Evolutionary conservation across 2,329 filamentous ascomycete species (phyloP).

Genomic region (Fusarium sarcochroum): DNA sequence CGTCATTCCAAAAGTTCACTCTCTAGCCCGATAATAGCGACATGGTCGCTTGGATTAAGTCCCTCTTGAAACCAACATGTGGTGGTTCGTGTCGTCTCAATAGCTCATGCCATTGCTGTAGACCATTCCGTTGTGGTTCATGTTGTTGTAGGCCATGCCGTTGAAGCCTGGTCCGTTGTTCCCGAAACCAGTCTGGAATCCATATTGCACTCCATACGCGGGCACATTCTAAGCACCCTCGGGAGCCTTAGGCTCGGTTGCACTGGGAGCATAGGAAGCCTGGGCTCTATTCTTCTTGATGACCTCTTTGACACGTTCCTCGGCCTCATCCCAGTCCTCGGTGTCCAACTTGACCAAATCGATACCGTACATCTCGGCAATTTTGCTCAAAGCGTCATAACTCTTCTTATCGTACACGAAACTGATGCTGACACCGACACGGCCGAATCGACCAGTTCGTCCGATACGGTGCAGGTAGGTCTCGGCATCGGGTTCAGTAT

Average conservation of each 20-base stretch:
- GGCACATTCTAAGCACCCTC: constrained; percentile 51
- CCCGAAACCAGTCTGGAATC: constrained; percentile 16
- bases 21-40: background rate
- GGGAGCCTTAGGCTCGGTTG: constrained; percentile 54
- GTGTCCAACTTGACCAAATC: constrained; percentile 86
- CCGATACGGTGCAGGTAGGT: constrained; percentile 99
- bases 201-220: constrained; percentile 19
- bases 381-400: constrained; percentile 83
- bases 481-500: constrained; percentile 89
- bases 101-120: constrained; percentile 15
- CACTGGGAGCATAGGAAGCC: constrained; percentile 65
- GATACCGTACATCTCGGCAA: constrained; percentile 84
- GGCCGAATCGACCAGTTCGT: constrained; percentile 95
- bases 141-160: constrained; percentile 15
- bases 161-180: constrained; percentile 20
- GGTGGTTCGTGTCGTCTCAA: constrained; percentile 5
- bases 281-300: constrained; percentile 79
- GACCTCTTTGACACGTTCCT: constrained; percentile 83
- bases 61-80: background rate
- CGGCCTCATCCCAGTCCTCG: constrained; percentile 91
- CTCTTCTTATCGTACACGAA: constrained; percentile 91
- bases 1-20: constrained; percentile 2
- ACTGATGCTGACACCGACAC: constrained; percentile 94
- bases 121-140: constrained; percentile 1
- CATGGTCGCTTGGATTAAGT: background rate